A percentile compares a stretch with the other conserved stretches of the same genome.
phyloP scores from a whole-genome alignment of 305 asterid species.

The Solanum aculeatissimum region DNA sequence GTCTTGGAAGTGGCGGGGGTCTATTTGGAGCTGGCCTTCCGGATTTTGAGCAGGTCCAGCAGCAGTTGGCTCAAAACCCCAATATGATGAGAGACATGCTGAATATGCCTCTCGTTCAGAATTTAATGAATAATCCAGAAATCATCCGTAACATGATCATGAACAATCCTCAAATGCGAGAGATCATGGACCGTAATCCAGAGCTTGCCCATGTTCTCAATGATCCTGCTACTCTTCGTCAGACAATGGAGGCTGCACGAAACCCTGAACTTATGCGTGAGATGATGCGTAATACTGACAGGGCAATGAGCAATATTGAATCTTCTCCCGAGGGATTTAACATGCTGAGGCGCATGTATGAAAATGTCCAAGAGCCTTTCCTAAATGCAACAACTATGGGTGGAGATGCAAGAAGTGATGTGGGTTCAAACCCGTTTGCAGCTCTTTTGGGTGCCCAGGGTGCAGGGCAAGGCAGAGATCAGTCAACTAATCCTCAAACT shows the following conservation, averaged over 20 bases:
- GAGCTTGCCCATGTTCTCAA: conserved; percentile 39
- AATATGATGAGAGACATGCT: conserved; percentile 39
- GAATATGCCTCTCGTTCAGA: conserved; percentile 35
- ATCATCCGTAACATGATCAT: conserved; percentile 32
- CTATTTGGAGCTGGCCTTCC: conserved; percentile 33
- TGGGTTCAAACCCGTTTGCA: conserved; percentile 29
- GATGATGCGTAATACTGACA: conserved; percentile 45
- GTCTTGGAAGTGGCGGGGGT: conserved; percentile 25
- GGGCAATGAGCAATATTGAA: conserved; percentile 43
- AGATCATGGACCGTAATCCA: conserved; percentile 39
- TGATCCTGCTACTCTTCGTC: conserved; percentile 41
- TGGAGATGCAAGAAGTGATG: conserved; percentile 24
- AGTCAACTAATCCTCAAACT: conserved; percentile 13
- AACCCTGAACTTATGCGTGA: conserved; percentile 50
- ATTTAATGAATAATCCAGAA: conserved; percentile 36
- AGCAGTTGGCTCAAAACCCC: conserved; percentile 33
- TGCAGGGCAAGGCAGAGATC: conserved; percentile 13
- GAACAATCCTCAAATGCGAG: conserved; percentile 50
- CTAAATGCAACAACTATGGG: conserved; percentile 34
- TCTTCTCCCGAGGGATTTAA: conserved; percentile 45
- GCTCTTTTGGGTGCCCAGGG: conserved; percentile 28
- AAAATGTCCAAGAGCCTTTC: conserved; percentile 41
- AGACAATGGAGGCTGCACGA: conserved; percentile 45
- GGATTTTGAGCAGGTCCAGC: conserved; percentile 32
- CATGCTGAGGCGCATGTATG: conserved; percentile 49